These are phyloP conservation scores for Actinomucor elegans DNA, from an alignment of 371 early-diverging fungal species.

Conservation along the genomic window DNA sequence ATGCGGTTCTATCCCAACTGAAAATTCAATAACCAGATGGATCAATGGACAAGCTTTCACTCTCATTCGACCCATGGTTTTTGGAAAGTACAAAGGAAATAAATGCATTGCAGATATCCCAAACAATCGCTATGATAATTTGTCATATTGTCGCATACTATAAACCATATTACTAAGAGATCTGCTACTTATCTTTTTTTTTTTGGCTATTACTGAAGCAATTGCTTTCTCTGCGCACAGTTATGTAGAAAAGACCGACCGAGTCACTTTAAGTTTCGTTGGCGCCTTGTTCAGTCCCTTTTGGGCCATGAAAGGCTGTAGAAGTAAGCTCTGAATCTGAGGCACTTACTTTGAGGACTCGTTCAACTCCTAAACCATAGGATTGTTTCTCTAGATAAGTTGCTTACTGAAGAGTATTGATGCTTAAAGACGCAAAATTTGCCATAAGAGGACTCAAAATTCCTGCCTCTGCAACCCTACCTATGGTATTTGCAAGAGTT, in stretches of 20 bases:
- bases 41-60: not conserved
- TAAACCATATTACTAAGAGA: not conserved
- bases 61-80: not conserved
- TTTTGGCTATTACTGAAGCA: not conserved
- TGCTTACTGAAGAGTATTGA: not conserved
- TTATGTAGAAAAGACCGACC: not conserved
- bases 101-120: not conserved
- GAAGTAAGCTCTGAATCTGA: not conserved
- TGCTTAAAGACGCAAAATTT: not conserved
- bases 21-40: not conserved
- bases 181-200: not conserved
- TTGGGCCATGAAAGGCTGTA: not conserved
- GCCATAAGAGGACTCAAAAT: not conserved
- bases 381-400: not conserved
- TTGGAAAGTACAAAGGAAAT: not conserved
- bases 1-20: not conserved
- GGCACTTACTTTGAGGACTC: not conserved
- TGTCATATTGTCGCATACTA: not conserved
- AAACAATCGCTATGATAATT: not conserved
- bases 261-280: not conserved
- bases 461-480: not conserved
- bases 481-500: not conserved
- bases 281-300: not conserved
- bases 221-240: not conserved
- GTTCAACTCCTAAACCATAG: too few species aligned